Base-by-base conservation (phyloP, 2,329 filamentous ascomycete species). In the Claviceps sp. region DNA sequence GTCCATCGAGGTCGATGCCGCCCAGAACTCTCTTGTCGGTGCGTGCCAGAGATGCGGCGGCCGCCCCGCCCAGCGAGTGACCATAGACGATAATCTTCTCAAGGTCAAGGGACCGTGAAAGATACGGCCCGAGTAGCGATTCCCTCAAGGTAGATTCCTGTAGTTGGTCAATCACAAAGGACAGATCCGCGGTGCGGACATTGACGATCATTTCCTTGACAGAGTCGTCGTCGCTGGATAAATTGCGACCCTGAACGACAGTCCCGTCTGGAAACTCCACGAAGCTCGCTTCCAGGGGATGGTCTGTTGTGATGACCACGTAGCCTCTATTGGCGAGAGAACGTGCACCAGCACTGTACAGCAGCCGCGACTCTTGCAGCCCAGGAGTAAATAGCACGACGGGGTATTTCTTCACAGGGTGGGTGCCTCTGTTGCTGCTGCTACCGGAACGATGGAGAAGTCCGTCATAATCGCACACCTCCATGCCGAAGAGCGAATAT, bases 221-320 rank as follows among this genome's bases (percentile, higher is more conserved):
- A 2, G 37, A 53, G 0, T 52, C 29, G 11, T 40, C 43, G 38
- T 58, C 53, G 34, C 54, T 22, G 16, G 17, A 5, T 8, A 46
- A 5, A 26, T 45, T 17, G 44, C 52, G 26, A 1, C 60, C 53
- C 51, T 58, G 58, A 8, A 65, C 58, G 11, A 67, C 53, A 1
- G 62, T 62, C 4, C 67, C 73, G 51, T 75, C 61, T 0, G 72
- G 69, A n/a, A 72, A 75, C 51, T 75, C 67, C 8, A 78, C 66
- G 20, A 73, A 62, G 0, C 59, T 52, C 0, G 69, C 64, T 47
- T 77, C 74, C 47, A 71, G 69, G 0, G 74, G 67, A 49, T 77
- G 75, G 52, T 78, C 76, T 23, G 78, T 61, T 0, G 72, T 62
- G 13, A 75, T 61, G 2, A 78, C 70, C 0, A 68, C 45, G 47